Percentiles rank a stretch among this genome's conserved stretches.
Conservation (phyloP, 257 asterid genomes). For the Solanum corneliomulleri region DNA sequence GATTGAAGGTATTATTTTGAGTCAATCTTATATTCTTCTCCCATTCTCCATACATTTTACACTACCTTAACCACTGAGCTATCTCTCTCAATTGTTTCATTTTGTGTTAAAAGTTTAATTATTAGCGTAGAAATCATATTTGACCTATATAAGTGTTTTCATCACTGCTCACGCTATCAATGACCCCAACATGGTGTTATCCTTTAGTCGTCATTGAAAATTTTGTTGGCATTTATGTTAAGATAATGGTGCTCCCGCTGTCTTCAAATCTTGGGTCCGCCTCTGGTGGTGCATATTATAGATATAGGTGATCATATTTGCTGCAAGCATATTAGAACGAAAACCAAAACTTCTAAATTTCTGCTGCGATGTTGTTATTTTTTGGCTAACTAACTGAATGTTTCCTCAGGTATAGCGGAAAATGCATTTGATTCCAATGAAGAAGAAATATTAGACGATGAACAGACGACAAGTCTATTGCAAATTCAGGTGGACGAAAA, state of each 20-base stretch:
- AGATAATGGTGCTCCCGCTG: not conserved
- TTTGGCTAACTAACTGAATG: not conserved
- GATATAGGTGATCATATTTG: not conserved
- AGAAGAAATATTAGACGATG: constrained; percentile 10
- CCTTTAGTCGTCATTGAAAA: not conserved
- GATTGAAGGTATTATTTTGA: constrained; percentile 8
- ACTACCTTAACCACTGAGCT: not conserved
- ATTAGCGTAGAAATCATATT: not conserved
- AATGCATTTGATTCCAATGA: not conserved
- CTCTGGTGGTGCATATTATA: not conserved
- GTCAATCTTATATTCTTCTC: not conserved
- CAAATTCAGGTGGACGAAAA: constrained; percentile 21
- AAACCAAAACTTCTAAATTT: not conserved
- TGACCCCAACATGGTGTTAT: not conserved
- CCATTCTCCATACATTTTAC: not conserved
- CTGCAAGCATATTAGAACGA: not conserved
- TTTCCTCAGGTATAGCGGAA: not conserved
- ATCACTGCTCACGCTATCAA: not conserved
- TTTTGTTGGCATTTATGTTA: not conserved
- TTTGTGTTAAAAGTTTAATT: not conserved
- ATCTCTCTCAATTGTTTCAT: no score
- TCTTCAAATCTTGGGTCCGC: not conserved
- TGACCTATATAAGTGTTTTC: not conserved
- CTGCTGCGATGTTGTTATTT: not conserved
- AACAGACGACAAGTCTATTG: constrained; percentile 9